Conservation (phyloP, 192 early-diverging fungal genomes). For the Backusella mclennaniae region DNA sequence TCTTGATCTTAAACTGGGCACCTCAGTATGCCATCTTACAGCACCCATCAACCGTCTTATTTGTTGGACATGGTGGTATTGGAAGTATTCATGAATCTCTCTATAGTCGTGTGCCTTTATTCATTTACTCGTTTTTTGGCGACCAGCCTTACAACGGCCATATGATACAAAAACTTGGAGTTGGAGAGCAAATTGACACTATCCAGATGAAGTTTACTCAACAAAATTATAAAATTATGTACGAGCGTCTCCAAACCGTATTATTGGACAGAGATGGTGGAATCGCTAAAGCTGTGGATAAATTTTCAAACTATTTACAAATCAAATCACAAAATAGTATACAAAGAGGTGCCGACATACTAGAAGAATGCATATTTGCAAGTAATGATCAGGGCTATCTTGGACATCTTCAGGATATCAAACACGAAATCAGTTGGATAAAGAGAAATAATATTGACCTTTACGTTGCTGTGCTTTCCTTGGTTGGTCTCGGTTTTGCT, state of each 20-base stretch:
- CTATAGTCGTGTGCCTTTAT: constrained; percentile 21
- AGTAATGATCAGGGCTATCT: neutral
- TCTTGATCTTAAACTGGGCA: constrained; percentile 15
- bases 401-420: neutral
- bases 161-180: neutral
- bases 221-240: neutral
- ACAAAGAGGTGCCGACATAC: constrained; percentile 11
- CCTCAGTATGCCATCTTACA: constrained; percentile 33
- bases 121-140: constrained; percentile 29
- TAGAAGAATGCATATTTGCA: constrained; percentile 28
- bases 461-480: neutral
- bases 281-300: neutral
- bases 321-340: constrained; percentile 8
- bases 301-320: constrained; percentile 6
- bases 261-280: neutral
- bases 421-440: neutral
- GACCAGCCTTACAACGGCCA: constrained; percentile 25
- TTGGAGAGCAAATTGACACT: constrained; percentile 5
- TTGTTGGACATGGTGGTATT: constrained; percentile 32
- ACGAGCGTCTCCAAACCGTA: neutral
- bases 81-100: constrained; percentile 31
- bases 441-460: neutral
- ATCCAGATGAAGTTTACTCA: neutral
- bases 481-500: neutral
- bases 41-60: constrained; percentile 25